These are phyloP conservation scores for Diplodia sapinea DNA, from an alignment of 2,329 filamentous ascomycete species.

Conservation along the genomic window DNA sequence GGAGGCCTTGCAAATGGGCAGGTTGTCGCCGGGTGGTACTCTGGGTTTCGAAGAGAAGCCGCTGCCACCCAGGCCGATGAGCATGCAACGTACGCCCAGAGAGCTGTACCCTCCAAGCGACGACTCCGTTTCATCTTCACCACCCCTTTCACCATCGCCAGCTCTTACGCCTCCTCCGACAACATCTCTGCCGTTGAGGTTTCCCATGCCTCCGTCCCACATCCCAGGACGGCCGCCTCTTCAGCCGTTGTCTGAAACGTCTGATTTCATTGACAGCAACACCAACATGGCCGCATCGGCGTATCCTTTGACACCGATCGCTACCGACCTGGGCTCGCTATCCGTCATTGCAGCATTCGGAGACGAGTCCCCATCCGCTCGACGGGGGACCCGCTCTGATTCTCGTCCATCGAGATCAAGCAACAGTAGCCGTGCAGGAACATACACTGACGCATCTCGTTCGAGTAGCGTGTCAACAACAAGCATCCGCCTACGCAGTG, in stretches of 20 bases:
- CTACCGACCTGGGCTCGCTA: constrained; percentile 27
- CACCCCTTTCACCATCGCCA: constrained; percentile 27
- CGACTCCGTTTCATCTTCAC: constrained; percentile 10
- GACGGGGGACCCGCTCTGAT: constrained; percentile 3
- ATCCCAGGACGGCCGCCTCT: constrained; percentile 13
- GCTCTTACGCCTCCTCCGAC: neutral
- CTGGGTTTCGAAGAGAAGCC: constrained; percentile 24
- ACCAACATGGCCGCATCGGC: constrained; percentile 7
- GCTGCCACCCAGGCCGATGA: constrained; percentile 39
- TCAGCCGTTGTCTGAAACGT: constrained; percentile 22
- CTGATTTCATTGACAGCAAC: constrained; percentile 31
- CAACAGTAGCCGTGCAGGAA: constrained; percentile 7
- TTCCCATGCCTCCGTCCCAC: constrained; percentile 10
- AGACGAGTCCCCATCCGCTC: constrained; percentile 12
- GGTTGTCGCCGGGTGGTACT: neutral
- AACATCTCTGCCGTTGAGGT: constrained; percentile 29
- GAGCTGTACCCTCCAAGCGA: constrained; percentile 38
- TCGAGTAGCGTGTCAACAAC: constrained; percentile 25
- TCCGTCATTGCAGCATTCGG: constrained; percentile 22
- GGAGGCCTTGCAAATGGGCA: constrained; percentile 16
- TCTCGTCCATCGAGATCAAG: neutral
- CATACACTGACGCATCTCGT: constrained; percentile 7
- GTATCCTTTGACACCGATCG: constrained; percentile 34
- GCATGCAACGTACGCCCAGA: constrained; percentile 41
- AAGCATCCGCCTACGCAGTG: constrained; percentile 37